Evolutionary conservation across 257 asterid genomes (phyloP).

Genomic region (Dorcoceras hygrometricum): DNA sequence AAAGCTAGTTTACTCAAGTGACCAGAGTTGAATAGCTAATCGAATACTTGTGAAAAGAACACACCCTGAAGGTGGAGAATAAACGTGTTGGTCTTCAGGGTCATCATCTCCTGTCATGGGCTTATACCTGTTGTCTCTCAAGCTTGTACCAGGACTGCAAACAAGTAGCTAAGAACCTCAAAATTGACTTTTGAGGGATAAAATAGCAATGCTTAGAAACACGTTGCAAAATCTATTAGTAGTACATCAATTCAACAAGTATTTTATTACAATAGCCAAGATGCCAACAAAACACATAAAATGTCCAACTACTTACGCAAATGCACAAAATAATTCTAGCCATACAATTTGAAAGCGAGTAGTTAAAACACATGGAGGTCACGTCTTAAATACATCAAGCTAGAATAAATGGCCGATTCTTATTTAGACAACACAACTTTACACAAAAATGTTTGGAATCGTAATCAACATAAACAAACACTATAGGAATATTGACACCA

Average conservation of each 20-base stretch:
- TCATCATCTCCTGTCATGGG: slow-evolving; percentile 15
- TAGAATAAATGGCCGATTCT: neutral
- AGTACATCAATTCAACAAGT: neutral
- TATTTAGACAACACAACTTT: neutral
- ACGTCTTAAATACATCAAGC: neutral
- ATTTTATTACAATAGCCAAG: neutral
- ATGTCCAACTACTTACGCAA: neutral
- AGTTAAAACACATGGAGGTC: neutral
- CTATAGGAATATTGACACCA: neutral
- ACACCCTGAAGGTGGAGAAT: slow-evolving; percentile 32
- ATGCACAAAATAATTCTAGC: neutral
- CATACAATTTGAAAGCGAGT: neutral
- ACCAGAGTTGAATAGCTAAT: neutral
- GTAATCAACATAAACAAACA: slow-evolving; percentile 15
- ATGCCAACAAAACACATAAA: neutral
- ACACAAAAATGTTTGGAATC: neutral
- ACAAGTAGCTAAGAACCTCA: slow-evolving; percentile 8
- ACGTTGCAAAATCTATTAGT: neutral
- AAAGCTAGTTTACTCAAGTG: neutral
- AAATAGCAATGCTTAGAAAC: neutral
- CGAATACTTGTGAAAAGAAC: slow-evolving; percentile 1
- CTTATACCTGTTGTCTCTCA: slow-evolving; percentile 21
- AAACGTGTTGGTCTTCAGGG: slow-evolving; percentile 12
- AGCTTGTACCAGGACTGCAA: slow-evolving; percentile 22
- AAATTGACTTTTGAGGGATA: neutral